Conservation (phyloP, 176 grass and related monocot genomes). For the Miscanthus lutarioriparius region DNA sequence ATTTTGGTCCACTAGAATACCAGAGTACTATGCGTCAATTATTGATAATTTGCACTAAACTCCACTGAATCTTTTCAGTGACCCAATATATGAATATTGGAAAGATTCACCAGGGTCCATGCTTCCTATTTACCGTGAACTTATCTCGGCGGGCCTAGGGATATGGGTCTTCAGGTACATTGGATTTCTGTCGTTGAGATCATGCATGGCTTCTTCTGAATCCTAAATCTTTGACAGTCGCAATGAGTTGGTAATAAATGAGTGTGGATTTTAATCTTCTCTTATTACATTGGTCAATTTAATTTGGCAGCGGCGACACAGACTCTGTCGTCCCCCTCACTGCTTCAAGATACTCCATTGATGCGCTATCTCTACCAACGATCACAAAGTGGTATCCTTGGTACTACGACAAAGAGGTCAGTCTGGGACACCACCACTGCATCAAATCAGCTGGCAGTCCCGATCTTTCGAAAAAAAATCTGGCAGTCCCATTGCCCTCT, state of each 20-base stretch:
- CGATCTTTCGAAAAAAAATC: not conserved
- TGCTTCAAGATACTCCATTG: slow-evolving; percentile 75
- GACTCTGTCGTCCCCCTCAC: slow-evolving; percentile 77
- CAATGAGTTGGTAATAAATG: not conserved
- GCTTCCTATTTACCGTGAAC: slow-evolving; percentile 79
- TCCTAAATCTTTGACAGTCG: too few species aligned
- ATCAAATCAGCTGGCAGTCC: not conserved
- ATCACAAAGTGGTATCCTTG: slow-evolving; percentile 71
- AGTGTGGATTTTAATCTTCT: not conserved
- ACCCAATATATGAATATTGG: slow-evolving; percentile 50
- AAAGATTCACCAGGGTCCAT: slow-evolving; percentile 69
- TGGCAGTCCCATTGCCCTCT: not conserved
- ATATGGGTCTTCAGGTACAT: slow-evolving; percentile 90
- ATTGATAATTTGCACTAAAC: not conserved
- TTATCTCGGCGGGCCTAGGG: slow-evolving; percentile 67
- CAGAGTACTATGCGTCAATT: not conserved
- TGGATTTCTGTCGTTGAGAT: not conserved
- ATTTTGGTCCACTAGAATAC: not conserved
- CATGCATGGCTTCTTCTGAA: too few species aligned
- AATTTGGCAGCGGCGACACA: slow-evolving; percentile 66
- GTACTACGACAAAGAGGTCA: slow-evolving; percentile 62
- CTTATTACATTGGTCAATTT: slow-evolving; percentile 17
- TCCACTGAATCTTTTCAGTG: slow-evolving; percentile 34
- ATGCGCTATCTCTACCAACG: slow-evolving; percentile 65
- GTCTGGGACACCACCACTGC: not conserved